These are phyloP conservation scores for Tetraselmis chui DNA, from an alignment of 139 green algal species.

Conservation along the genomic window DNA sequence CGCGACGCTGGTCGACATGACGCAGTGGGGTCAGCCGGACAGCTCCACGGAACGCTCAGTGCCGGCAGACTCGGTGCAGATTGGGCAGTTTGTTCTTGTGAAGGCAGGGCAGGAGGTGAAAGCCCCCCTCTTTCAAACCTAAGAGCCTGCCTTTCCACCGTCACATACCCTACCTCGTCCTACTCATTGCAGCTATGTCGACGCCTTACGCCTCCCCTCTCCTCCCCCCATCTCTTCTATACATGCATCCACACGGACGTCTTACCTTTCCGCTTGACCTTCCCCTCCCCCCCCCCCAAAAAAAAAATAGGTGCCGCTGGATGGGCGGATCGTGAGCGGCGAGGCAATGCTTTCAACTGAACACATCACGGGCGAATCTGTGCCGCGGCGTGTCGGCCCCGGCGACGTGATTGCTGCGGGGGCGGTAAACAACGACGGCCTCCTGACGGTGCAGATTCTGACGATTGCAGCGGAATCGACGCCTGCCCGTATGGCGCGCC, in stretches of 20 bases:
- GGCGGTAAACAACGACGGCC: slow-evolving; percentile 54
- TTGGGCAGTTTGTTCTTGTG: slow-evolving; percentile 60
- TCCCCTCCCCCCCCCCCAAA: too few species aligned
- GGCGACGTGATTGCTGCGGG: slow-evolving; percentile 35
- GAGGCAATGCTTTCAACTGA: slow-evolving; percentile 50
- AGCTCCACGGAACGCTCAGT: slow-evolving; percentile 11
- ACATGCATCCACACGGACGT: too few species aligned
- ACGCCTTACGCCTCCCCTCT: too few species aligned
- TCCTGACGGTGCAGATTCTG: slow-evolving; percentile 57
- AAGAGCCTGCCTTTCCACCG: too few species aligned
- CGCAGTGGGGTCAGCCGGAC: slow-evolving; percentile 14
- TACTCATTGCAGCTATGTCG: too few species aligned
- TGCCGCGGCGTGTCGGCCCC: slow-evolving; percentile 22
- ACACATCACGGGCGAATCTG: slow-evolving; percentile 74
- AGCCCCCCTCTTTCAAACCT: too few species aligned
- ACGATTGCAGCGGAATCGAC: slow-evolving; percentile 50
- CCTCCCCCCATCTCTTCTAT: too few species aligned
- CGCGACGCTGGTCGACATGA: slow-evolving; percentile 47
- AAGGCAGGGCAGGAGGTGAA: slow-evolving; percentile 61
- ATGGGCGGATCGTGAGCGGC: slow-evolving; percentile 66
- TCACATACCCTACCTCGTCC: too few species aligned
- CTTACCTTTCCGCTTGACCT: not conserved
- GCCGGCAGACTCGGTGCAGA: slow-evolving; percentile 27
- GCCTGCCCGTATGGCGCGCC: slow-evolving; percentile 66
- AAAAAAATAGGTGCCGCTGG: slow-evolving; percentile 73